Base-by-base conservation (phyloP, 2,329 filamentous ascomycete genomes). In the Trichophyton simii region DNA sequence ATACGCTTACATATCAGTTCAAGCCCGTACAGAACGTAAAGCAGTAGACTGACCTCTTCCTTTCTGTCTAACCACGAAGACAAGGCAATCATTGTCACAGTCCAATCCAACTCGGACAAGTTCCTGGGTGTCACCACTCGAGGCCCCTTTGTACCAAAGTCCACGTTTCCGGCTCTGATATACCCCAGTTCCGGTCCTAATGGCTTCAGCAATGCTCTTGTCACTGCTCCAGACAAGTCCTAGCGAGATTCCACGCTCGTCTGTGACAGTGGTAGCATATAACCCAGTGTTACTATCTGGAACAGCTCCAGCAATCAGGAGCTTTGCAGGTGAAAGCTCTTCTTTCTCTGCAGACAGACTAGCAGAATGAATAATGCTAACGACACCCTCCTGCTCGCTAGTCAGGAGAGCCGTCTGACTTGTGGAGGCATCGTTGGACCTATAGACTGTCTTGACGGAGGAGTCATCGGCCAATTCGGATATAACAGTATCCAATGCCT, bases 81-180 rank as follows among this genome's bases (percentile, higher is more conserved):
- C 87, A 68, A 99, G 76, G 62, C 91, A 95, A 74, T 99, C 94
- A 65, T 87, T 87, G 73, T 99, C 94, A 74, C 94, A 99, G 75
- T 99, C 94, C 60, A 95, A 79, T 0, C 87, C 87, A 66, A 99
- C 82, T 62, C 85, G 85, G 22, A 97, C 80, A 58, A 99, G 80
- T 73, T 96, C 86, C 74, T 99, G 94, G 11, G 89, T 89, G 72
- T 97, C 91, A 13, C 94, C 94, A 60, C 92, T 97, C 7, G 88
- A 94, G 59, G 91, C 89, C 4, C 94, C 94, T 78, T 99, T 99
- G 75, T 95, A 87, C 94, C 94, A 99, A 31, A 99, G 76, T 0
- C 94, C 94, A 52, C 94, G 84, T 79, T 96, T 97, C 59, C 94
- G 83, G 77, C 92, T 97, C 76, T 96, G 91, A 73, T 99, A 99